These are phyloP conservation scores for Ogataea nitratoaversa DNA, from an alignment of 805 yeast species.

Conservation along the genomic window DNA sequence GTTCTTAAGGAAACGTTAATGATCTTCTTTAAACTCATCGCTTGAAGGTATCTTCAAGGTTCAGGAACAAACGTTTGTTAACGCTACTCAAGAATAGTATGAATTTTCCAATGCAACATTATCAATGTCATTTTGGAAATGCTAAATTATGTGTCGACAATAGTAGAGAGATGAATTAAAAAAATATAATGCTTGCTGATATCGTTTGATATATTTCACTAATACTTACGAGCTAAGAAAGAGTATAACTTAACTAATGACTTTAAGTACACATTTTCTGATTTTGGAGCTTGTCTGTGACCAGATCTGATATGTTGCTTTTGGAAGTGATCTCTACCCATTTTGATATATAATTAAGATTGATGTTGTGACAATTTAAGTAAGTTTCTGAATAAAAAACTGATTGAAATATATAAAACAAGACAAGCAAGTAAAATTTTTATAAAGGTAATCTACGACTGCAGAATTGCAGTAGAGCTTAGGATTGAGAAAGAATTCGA, in stretches of 20 bases:
- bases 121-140: not conserved
- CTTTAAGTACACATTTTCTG: slow-evolving; percentile 98
- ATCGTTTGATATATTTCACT: not conserved
- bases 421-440: too few species aligned
- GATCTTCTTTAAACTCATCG: not conserved
- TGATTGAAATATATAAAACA: too few species aligned
- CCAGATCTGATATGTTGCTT: slow-evolving; percentile 95
- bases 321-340: slow-evolving; percentile 97
- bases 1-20: too few species aligned
- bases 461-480: too few species aligned
- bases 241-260: slow-evolving; percentile 97
- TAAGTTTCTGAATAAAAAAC: too few species aligned
- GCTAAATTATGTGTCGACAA: slow-evolving; percentile 3
- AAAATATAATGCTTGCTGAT: not conserved
- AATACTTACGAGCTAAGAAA: slow-evolving; percentile 96
- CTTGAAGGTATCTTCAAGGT: too few species aligned
- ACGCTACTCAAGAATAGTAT: too few species aligned
- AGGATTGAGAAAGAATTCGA: too few species aligned
- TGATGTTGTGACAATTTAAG: not conserved
- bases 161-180: not conserved
- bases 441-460: too few species aligned
- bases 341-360: slow-evolving; percentile 32
- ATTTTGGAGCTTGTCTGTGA: slow-evolving; percentile 99
- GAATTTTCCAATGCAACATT: too few species aligned
- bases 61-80: too few species aligned